Conservation (phyloP, 2,329 filamentous ascomycete genomes). For the Colletotrichum sp. region DNA sequence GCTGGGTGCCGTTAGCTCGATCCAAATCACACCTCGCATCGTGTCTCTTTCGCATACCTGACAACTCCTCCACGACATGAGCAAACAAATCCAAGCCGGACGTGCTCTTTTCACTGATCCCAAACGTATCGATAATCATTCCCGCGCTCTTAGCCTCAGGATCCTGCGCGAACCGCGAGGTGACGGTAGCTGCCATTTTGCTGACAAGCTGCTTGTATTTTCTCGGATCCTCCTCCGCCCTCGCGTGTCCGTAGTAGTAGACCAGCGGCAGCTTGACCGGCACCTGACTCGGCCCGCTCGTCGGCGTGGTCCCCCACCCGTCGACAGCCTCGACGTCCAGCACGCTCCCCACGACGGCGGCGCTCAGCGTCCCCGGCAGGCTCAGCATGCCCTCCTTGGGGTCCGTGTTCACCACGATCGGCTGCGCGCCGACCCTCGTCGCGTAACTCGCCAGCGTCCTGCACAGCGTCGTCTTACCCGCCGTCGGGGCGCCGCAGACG, state of each 20-base stretch:
- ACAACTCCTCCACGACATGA: slow-evolving; percentile 71
- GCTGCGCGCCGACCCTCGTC: slow-evolving; percentile 74
- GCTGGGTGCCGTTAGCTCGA: slow-evolving; percentile 57
- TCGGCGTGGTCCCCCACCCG: slow-evolving; percentile 89
- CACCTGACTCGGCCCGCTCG: slow-evolving; percentile 84
- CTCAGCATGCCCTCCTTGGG: slow-evolving; percentile 80
- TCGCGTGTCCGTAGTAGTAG: slow-evolving; percentile 82
- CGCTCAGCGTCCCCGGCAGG: slow-evolving; percentile 81
- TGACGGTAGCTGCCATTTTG: slow-evolving; percentile 78
- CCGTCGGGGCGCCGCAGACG: slow-evolving; percentile 77
- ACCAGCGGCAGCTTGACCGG: slow-evolving; percentile 92
- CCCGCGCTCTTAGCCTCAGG: slow-evolving; percentile 73
- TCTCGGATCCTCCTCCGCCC: slow-evolving; percentile 72
- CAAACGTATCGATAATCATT: slow-evolving; percentile 85
- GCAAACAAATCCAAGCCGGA: slow-evolving; percentile 77
- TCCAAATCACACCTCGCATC: too few species aligned
- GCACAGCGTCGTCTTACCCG: slow-evolving; percentile 83
- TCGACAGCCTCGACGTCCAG: slow-evolving; percentile 82
- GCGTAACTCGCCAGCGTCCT: slow-evolving; percentile 83
- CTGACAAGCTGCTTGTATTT: slow-evolving; percentile 78
- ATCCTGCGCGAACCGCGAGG: slow-evolving; percentile 79
- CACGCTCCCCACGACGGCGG: slow-evolving; percentile 84
- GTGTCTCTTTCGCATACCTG: slow-evolving; percentile 34
- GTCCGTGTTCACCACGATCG: slow-evolving; percentile 84
- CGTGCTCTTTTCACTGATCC: slow-evolving; percentile 68